Evolutionary conservation across 306 rosid species (phyloP).

Genomic region (Alnus rubra): DNA sequence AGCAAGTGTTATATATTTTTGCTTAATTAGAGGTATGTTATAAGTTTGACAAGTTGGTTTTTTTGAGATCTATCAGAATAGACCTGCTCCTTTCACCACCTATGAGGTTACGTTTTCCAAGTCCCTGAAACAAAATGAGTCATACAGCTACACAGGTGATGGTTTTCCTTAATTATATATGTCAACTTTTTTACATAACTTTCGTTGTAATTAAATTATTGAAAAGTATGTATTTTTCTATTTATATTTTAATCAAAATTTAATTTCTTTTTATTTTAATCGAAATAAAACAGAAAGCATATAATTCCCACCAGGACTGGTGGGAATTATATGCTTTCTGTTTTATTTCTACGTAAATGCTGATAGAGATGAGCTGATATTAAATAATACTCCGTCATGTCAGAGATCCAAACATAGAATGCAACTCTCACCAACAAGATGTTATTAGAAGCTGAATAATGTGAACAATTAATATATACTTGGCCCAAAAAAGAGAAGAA

Average conservation of each 20-base stretch:
- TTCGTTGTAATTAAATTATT: neutral
- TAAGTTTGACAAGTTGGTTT: too few relatives aligned
- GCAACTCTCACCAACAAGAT: conserved; percentile 32
- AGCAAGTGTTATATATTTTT: neutral
- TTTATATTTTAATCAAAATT: neutral
- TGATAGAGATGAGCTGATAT: too few relatives aligned
- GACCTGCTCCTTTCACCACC: neutral
- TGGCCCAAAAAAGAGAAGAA: neutral
- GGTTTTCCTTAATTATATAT: neutral
- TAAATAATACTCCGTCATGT: conserved; percentile 2
- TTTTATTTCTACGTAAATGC: too few relatives aligned
- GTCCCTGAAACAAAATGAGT: neutral
- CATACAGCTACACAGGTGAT: neutral
- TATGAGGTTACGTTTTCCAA: neutral
- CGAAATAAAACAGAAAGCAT: too few relatives aligned
- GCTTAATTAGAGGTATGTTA: too few relatives aligned
- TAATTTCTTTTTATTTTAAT: too few relatives aligned
- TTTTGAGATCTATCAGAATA: neutral
- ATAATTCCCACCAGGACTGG: too few relatives aligned
- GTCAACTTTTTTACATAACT: neutral
- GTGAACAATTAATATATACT: neutral
- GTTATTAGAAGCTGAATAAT: neutral
- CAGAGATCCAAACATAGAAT: conserved; percentile 21
- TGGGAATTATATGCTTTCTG: too few relatives aligned
- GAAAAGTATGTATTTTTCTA: too few relatives aligned